These are phyloP conservation scores for Pouteria campechiana DNA, from an alignment of 179 eudicot species.

Conservation along the genomic window DNA sequence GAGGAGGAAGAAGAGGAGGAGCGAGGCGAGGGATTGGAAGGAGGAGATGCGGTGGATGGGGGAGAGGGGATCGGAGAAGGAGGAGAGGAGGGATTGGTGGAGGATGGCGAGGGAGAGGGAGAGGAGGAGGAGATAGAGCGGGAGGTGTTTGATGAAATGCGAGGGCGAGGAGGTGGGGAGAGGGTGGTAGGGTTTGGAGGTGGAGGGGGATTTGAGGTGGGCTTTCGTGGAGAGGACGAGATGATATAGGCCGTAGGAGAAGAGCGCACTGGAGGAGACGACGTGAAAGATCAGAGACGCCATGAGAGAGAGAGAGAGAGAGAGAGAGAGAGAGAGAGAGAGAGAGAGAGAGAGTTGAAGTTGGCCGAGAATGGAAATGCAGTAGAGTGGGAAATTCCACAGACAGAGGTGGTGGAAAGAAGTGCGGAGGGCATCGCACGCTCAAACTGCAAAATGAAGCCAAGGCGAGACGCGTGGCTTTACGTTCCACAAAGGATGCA, in stretches of 20 bases:
- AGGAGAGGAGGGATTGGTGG: conserved; percentile 38
- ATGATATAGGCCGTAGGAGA: conserved; percentile 53
- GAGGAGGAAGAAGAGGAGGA: conserved; percentile 59
- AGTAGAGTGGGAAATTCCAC: no score
- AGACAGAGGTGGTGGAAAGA: no score
- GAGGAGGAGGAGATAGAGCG: conserved; percentile 35
- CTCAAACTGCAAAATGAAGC: no score
- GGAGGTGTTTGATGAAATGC: conserved; percentile 22
- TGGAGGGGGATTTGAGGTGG: conserved; percentile 75
- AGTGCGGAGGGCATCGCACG: no score
- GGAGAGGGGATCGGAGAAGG: conserved; percentile 55
- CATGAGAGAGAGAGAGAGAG: conserved; percentile 11
- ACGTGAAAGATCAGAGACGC: conserved; percentile 42
- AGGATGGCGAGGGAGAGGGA: conserved; percentile 31
- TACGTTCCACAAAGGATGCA: no score
- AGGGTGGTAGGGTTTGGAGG: conserved; percentile 27
- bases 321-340: no score
- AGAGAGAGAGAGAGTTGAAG: no score
- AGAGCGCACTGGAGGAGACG: conserved; percentile 30
- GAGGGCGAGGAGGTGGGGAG: conserved; percentile 3
- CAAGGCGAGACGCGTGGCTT: no score
- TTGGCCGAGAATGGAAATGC: no score
- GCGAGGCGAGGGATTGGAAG: conserved; percentile 48
- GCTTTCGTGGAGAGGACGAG: conserved; percentile 43
- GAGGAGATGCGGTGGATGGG: conserved; percentile 71